These are phyloP conservation scores for Solanum piurae DNA, from an alignment of 257 asterid genomes.

Conservation along the genomic window DNA sequence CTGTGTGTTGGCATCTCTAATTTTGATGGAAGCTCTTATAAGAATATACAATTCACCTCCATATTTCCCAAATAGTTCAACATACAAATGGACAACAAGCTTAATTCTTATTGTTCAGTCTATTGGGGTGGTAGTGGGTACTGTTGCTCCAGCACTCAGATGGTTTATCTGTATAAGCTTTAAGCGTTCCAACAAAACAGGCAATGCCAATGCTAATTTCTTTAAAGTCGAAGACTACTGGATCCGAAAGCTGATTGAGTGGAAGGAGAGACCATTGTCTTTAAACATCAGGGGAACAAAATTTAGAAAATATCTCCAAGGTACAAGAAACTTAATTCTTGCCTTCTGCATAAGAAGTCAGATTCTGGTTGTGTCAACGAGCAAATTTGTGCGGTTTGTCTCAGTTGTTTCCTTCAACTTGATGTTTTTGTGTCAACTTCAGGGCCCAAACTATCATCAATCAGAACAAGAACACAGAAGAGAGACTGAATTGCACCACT, in stretches of 20 bases:
- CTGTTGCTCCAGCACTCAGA: slow-evolving; percentile 28
- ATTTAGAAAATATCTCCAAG: slow-evolving; percentile 23
- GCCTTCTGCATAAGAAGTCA: slow-evolving; percentile 17
- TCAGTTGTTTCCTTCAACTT: slow-evolving; percentile 12
- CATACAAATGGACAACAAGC: slow-evolving; percentile 18
- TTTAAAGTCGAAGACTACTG: slow-evolving; percentile 23
- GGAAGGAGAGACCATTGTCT: slow-evolving; percentile 28
- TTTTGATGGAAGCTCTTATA: slow-evolving; percentile 13
- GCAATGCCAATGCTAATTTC: not conserved
- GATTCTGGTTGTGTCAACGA: slow-evolving; percentile 10
- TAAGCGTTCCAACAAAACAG: not conserved
- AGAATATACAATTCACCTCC: slow-evolving; percentile 1
- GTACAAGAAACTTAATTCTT: slow-evolving; percentile 15
- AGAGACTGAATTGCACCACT: slow-evolving; percentile 15
- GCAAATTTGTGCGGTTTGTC: slow-evolving; percentile 17
- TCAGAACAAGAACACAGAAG: slow-evolving; percentile 4
- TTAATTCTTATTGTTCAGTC: slow-evolving; percentile 19
- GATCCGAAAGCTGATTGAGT: slow-evolving; percentile 28
- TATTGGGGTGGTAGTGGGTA: slow-evolving; percentile 22
- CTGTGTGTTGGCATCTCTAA: slow-evolving; percentile 11
- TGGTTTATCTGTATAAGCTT: slow-evolving; percentile 5
- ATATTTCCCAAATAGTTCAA: not conserved
- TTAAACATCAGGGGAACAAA: slow-evolving; percentile 14
- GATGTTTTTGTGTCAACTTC: slow-evolving; percentile 3
- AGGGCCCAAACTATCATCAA: not conserved